These are phyloP conservation scores for Colletotrichum cereale DNA, from an alignment of 2,329 filamentous ascomycete genomes.

Conservation along the genomic window DNA sequence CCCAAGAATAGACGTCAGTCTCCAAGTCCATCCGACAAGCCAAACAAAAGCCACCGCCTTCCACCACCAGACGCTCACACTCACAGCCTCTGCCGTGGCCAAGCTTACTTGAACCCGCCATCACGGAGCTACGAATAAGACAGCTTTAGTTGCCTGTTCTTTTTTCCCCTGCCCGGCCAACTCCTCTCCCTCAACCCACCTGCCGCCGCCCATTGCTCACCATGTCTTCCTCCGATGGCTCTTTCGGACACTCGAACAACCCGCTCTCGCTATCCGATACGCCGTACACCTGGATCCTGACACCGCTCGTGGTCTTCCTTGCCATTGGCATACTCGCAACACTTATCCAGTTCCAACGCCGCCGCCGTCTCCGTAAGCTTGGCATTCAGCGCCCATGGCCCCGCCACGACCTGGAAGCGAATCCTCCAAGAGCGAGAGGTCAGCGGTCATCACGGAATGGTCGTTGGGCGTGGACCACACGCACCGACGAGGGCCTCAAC, in stretches of 20 bases:
- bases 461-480: constrained; percentile 43
- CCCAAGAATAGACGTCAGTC: constrained; percentile 17
- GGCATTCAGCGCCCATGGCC: constrained; percentile 35
- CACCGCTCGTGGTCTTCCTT: constrained; percentile 61
- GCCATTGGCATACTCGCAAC: constrained; percentile 53
- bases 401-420: constrained; percentile 43
- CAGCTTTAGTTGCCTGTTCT: neutral
- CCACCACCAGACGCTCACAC: constrained; percentile 3
- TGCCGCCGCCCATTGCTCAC: neutral
- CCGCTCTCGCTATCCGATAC: constrained; percentile 54
- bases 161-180: neutral
- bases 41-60: constrained; percentile 18
- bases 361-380: constrained; percentile 46
- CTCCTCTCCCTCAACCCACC: neutral
- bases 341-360: constrained; percentile 59
- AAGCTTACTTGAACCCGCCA: constrained; percentile 18
- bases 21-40: constrained; percentile 6
- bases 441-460: constrained; percentile 34
- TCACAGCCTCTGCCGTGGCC: constrained; percentile 7
- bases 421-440: constrained; percentile 24
- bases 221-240: constrained; percentile 32
- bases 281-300: constrained; percentile 69
- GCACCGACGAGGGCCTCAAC: constrained; percentile 68
- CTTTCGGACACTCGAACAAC: constrained; percentile 9
- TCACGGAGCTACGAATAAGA: constrained; percentile 8